Evolutionary conservation across 805 yeast species (phyloP).

Genomic region (Kuraishia capsulata): DNA sequence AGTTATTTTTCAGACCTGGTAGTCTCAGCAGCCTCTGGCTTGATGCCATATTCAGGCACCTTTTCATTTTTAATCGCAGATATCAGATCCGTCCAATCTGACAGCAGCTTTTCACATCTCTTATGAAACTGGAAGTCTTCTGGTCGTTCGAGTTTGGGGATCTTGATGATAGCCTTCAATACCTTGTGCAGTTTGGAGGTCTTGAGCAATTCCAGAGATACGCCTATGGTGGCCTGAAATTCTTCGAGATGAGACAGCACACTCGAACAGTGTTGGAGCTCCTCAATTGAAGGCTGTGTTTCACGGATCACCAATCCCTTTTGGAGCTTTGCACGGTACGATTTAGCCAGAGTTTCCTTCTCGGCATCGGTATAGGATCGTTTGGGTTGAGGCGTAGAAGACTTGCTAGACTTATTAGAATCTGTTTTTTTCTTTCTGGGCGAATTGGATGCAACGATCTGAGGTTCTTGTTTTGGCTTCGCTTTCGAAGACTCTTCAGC

Average conservation of each 20-base stretch:
- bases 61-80: slow-evolving; percentile 20
- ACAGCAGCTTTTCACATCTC: slow-evolving; percentile 29
- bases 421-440: slow-evolving; percentile 6
- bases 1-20: too few species aligned
- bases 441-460: too few species aligned
- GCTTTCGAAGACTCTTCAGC: slow-evolving; percentile 1
- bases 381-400: slow-evolving; percentile 1
- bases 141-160: slow-evolving; percentile 28
- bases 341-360: slow-evolving; percentile 34
- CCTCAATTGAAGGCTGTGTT: slow-evolving; percentile 31
- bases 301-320: slow-evolving; percentile 37
- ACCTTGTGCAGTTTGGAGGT: slow-evolving; percentile 44
- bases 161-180: slow-evolving; percentile 34
- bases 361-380: slow-evolving; percentile 23
- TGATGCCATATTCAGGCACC: neutral
- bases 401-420: slow-evolving; percentile 1
- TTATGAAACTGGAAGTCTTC: slow-evolving; percentile 37
- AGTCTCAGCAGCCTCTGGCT: neutral
- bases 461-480: too few species aligned
- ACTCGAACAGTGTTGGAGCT: slow-evolving; percentile 29
- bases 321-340: slow-evolving; percentile 39
- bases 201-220: slow-evolving; percentile 28
- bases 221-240: slow-evolving; percentile 20
- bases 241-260: slow-evolving; percentile 31
- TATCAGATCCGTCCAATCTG: slow-evolving; percentile 30